Conservation (phyloP, 2,329 filamentous ascomycete species). For the Aspergillus caelatus region DNA sequence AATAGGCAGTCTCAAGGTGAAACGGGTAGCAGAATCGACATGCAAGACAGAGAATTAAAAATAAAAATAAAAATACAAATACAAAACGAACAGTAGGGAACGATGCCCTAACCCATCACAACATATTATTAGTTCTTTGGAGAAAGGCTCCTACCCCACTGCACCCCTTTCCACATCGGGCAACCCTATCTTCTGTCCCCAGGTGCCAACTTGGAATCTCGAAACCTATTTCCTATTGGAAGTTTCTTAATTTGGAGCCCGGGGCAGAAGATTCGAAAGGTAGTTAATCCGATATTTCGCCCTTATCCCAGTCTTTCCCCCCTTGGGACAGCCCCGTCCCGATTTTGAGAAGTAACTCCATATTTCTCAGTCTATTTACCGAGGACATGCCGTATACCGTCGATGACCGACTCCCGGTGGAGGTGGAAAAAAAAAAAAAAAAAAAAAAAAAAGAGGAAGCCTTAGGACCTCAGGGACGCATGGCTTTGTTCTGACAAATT, state of each 20-base stretch:
- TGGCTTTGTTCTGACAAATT: background rate
- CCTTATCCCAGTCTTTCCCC: background rate
- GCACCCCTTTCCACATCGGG: slow-evolving; percentile 12
- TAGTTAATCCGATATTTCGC: background rate
- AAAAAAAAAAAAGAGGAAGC: background rate
- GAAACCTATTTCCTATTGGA: background rate
- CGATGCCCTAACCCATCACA: slow-evolving; percentile 9
- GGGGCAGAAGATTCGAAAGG: slow-evolving; percentile 9
- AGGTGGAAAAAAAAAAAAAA: background rate
- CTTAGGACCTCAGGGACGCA: background rate
- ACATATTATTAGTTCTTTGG: slow-evolving; percentile 19
- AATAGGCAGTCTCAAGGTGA: too few species aligned
- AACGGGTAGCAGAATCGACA: background rate
- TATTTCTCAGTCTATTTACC: background rate
- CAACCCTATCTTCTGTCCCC: slow-evolving; percentile 6
- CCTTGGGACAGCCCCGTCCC: slow-evolving; percentile 9
- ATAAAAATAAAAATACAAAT: background rate
- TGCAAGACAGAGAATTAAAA: background rate
- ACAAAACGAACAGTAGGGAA: background rate
- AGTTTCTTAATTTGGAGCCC: slow-evolving; percentile 19
- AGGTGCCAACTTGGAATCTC: slow-evolving; percentile 11
- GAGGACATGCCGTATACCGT: background rate
- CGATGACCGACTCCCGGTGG: background rate
- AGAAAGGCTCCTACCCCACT: slow-evolving; percentile 5
- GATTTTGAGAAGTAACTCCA: background rate